These are phyloP conservation scores for Hygrophorus russula DNA, from an alignment of 768 basidiomycete genomes.

Conservation along the genomic window DNA sequence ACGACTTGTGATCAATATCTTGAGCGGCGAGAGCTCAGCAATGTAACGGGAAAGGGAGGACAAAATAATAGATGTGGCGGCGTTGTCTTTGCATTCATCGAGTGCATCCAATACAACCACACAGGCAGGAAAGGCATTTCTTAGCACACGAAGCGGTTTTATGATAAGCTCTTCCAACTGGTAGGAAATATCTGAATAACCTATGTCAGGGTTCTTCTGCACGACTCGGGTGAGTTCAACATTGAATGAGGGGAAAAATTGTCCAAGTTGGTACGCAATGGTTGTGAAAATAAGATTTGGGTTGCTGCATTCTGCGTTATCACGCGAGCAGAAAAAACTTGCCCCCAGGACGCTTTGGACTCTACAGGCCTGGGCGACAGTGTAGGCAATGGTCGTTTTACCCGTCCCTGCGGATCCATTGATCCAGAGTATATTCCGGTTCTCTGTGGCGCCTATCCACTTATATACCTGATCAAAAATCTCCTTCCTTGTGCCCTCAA, in stretches of 20 bases:
- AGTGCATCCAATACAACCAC: conserved; percentile 18
- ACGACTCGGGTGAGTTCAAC: conserved; percentile 3
- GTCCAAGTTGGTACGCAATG: conserved; percentile 19
- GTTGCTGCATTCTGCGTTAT: conserved; percentile 13
- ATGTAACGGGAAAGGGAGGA: neutral
- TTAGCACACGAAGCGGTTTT: conserved; percentile 1
- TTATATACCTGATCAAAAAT: neutral
- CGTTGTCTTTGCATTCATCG: conserved; percentile 16
- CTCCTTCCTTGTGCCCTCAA: neutral
- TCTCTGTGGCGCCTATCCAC: neutral
- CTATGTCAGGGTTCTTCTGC: conserved; percentile 9
- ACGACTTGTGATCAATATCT: conserved; percentile 16
- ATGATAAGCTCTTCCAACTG: conserved; percentile 12
- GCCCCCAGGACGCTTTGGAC: conserved; percentile 14
- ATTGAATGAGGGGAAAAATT: neutral
- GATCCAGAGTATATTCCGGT: conserved; percentile 9
- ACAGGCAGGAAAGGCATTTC: conserved; percentile 1
- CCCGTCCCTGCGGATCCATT: conserved; percentile 16
- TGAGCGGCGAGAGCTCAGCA: conserved; percentile 5
- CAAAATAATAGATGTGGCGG: conserved; percentile 3
- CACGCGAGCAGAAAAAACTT: conserved; percentile 24
- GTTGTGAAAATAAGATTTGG: conserved; percentile 17
- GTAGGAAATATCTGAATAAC: conserved; percentile 6
- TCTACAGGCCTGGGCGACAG: conserved; percentile 13
- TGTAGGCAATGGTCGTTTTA: conserved; percentile 16